Conservation (phyloP, 2,329 filamentous ascomycete genomes). For the Polytolypa hystricis region DNA sequence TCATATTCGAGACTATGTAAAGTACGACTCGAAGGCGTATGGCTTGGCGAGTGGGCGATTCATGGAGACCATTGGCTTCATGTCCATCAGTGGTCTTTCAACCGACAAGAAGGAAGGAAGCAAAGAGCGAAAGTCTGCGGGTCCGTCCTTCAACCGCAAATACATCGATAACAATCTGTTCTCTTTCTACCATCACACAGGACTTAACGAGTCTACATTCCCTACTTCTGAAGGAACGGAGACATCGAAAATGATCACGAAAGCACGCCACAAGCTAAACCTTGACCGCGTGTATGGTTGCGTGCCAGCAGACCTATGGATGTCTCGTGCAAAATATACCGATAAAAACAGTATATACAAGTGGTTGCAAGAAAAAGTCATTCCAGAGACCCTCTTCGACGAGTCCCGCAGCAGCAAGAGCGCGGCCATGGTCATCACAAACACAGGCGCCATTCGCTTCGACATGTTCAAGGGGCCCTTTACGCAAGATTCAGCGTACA, state of each 20-base stretch:
- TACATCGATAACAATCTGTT: constrained; percentile 94
- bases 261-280: constrained; percentile 57
- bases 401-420: constrained; percentile 47
- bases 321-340: constrained; percentile 66
- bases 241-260: constrained; percentile 57
- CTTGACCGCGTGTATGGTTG: constrained; percentile 74
- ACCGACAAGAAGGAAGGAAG: constrained; percentile 26
- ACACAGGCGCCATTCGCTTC: constrained; percentile 87
- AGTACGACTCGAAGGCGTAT: constrained; percentile 66
- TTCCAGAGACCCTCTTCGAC: constrained; percentile 56
- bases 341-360: constrained; percentile 65
- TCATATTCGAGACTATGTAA: constrained; percentile 74
- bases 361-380: constrained; percentile 64
- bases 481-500: constrained; percentile 74
- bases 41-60: constrained; percentile 82
- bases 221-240: constrained; percentile 62
- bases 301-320: constrained; percentile 69
- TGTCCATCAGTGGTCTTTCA: constrained; percentile 63
- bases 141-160: constrained; percentile 56
- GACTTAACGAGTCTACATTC: constrained; percentile 60
- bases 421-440: constrained; percentile 59
- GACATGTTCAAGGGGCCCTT: constrained; percentile 91
- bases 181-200: constrained; percentile 71
- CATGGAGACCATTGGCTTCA: constrained; percentile 89
- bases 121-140: constrained; percentile 21